phyloP scores from a whole-genome alignment of 495 filamentous ascomycete species.

The Aspergillus taichungensis region DNA sequence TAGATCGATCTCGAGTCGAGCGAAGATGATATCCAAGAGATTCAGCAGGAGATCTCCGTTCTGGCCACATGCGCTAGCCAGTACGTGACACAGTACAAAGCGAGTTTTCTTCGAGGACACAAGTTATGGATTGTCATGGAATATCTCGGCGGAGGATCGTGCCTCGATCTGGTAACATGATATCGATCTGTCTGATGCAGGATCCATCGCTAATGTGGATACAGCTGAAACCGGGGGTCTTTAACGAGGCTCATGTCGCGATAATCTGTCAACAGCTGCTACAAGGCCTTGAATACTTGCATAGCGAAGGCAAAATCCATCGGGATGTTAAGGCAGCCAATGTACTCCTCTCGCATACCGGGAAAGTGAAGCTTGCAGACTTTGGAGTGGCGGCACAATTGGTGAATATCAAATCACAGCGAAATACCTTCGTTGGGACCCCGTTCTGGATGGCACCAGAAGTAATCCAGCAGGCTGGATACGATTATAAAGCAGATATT shows the following conservation, averaged over 20 bases:
- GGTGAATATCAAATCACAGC: constrained; percentile 94
- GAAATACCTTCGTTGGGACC: constrained; percentile 97
- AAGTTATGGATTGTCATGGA: constrained; percentile 99
- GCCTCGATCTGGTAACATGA: constrained; percentile 68
- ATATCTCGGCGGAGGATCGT: constrained; percentile 87
- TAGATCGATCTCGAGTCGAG: constrained; percentile 97
- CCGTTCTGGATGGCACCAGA: constrained; percentile 99
- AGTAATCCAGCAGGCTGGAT: constrained; percentile 93
- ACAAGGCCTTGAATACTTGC: constrained; percentile 84
- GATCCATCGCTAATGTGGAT: constrained; percentile 13
- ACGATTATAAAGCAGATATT: constrained; percentile 95
- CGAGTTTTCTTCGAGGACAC: constrained; percentile 85
- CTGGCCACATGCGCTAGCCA: constrained; percentile 88
- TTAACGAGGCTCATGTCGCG: constrained; percentile 85
- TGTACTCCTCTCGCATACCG: constrained; percentile 73
- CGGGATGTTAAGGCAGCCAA: constrained; percentile 97
- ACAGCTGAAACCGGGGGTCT: constrained; percentile 84
- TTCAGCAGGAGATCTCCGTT: constrained; percentile 94
- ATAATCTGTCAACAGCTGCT: constrained; percentile 91
- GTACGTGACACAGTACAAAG: constrained; percentile 93
- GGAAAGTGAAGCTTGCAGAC: constrained; percentile 93
- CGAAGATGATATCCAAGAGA: constrained; percentile 96
- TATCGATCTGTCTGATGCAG: not conserved
- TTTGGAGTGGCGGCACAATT: constrained; percentile 97
- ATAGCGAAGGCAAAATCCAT: constrained; percentile 92